Evolutionary conservation across 2,329 filamentous ascomycete species (phyloP).

Genomic region (Ophiostoma fasciatum): DNA sequence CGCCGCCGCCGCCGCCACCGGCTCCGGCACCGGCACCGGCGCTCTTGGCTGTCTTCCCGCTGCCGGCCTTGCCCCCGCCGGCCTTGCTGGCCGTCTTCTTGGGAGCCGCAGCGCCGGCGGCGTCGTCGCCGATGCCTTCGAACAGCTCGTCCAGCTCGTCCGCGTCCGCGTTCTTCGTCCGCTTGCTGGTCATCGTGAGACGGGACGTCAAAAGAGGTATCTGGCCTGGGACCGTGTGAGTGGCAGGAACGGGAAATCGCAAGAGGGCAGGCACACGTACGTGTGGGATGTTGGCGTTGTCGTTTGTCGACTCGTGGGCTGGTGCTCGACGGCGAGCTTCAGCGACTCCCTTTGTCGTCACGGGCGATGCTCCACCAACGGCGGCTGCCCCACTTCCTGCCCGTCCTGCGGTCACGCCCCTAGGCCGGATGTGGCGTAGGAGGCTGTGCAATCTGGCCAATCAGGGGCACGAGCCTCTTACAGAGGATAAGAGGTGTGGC

Average conservation of each 20-base stretch:
- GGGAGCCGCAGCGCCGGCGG: slow-evolving; percentile 14
- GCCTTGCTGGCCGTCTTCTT: slow-evolving; percentile 17
- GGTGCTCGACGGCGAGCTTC: no score
- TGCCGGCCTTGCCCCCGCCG: not conserved
- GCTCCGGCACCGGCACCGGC: no score
- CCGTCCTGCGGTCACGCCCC: not conserved
- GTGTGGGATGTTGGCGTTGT: not conserved
- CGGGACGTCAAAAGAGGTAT: no score
- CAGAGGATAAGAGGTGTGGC: no score
- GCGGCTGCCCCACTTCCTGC: slow-evolving; percentile 5
- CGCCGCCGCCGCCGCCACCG: slow-evolving; percentile 33
- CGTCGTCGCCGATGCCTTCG: slow-evolving; percentile 42
- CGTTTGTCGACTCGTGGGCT: not conserved
- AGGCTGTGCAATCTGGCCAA: not conserved
- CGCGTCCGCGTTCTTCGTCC: slow-evolving; percentile 32
- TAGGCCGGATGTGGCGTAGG: not conserved
- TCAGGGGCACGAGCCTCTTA: no score
- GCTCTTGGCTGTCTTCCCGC: no score
- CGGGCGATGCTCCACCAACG: slow-evolving; percentile 4
- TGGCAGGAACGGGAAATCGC: not conserved
- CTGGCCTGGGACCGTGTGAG: no score
- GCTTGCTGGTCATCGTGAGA: slow-evolving; percentile 45
- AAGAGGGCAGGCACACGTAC: not conserved
- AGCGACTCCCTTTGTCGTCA: slow-evolving; percentile 9
- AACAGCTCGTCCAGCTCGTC: slow-evolving; percentile 54